Evolutionary conservation across 805 yeast genomes (phyloP), one percentile per base, ranked within the genome.

Genomic region (Myxozyma lipomycoides): DNA sequence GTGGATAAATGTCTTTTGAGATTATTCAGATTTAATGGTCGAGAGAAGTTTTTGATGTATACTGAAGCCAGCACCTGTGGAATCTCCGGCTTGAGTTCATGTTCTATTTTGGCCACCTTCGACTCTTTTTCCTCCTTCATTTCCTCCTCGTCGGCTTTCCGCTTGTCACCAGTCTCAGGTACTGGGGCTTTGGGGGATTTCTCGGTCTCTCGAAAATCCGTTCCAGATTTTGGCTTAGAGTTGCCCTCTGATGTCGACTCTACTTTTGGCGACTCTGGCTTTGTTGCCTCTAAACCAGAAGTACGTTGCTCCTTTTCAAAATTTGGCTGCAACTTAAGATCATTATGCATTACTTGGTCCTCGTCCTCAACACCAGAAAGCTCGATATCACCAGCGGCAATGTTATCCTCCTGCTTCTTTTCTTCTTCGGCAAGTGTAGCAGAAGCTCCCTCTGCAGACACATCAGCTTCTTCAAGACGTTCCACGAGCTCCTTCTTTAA

Each of bases 401-500:
- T 12, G 10, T 42, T 25, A 19, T 6, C 45, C 4, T 10, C 6
- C 6, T 21, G 24, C 4, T 49, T 58, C 4, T 58, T 66, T 4
- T 57, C 61, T 19, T 40, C 45, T 43, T 62, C 62, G 12, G 51
- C 58, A 15, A 56, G 54, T 23, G 59, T 61, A 3, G 47, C 65
- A n/a, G 59, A 64, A 37, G 67, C 56, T 24, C 15, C 36, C 4
- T 5, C 21, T 4, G 23, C 40, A n/a, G 12, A 15, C 52, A 64
- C 66, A 60, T 82, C 90, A 28, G 75, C 67, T 54, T 81, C 87
- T 52, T 73, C 78, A 51, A 84, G 74, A 43, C 91, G 75, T 26
- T 76, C 76, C 48, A 84, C 73, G 52, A 84, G 74, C 46, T 88
- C 96, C 39, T 84, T 81, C 68, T 91, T 91, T 61, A 86, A 82